Conservation (phyloP, 2,329 filamentous ascomycete species). For the Scytalidium sp. region DNA sequence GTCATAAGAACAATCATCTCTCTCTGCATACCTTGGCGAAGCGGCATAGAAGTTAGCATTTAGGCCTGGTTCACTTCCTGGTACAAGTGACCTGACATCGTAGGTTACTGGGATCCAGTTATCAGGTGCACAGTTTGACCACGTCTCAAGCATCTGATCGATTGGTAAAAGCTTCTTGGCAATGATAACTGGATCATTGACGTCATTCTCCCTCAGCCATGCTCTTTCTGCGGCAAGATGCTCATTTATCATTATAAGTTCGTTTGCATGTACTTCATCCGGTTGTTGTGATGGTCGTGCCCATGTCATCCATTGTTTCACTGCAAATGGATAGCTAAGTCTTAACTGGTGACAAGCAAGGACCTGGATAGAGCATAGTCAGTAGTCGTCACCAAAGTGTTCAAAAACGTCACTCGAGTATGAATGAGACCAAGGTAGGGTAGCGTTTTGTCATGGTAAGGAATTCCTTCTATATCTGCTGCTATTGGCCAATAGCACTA, state of each 20-base stretch:
- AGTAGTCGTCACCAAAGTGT: background rate
- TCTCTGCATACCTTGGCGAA: no score
- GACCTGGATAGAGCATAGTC: background rate
- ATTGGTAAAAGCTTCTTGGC: background rate
- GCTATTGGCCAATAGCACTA: no score
- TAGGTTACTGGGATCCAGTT: background rate
- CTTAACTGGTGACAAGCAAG: background rate
- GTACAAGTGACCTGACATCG: no score
- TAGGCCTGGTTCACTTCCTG: no score
- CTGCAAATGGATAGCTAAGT: background rate
- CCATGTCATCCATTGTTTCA: background rate
- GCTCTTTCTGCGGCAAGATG: background rate
- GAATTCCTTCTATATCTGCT: background rate
- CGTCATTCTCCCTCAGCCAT: background rate
- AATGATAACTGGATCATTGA: background rate
- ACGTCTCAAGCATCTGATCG: background rate
- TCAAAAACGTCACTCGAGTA: background rate
- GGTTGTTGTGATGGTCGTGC: background rate
- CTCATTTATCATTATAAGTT: background rate
- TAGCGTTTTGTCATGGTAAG: background rate
- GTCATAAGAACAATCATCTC: background rate
- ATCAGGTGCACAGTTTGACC: background rate
- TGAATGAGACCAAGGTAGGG: background rate
- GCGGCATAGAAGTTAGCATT: no score
- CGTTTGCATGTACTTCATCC: background rate